These are phyloP conservation scores for Alternaria angustiovoidea DNA, from an alignment of 2,329 filamentous ascomycete genomes.

Conservation along the genomic window DNA sequence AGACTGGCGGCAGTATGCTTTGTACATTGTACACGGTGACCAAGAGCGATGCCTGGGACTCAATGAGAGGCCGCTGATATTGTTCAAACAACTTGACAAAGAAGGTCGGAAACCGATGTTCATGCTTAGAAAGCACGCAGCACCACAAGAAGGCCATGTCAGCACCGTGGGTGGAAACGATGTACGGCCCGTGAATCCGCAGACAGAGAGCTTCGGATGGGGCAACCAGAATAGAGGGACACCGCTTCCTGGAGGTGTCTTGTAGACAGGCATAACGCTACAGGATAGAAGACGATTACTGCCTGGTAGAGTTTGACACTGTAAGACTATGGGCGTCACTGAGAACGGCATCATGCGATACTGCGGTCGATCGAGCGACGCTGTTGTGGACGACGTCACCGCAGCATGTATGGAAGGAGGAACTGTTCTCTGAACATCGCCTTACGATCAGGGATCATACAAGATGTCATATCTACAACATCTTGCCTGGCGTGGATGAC, in stretches of 20 bases:
- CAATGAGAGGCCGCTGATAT: slow-evolving; percentile 90
- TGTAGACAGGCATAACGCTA: slow-evolving; percentile 15
- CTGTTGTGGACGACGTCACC: neutral
- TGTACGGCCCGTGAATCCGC: slow-evolving; percentile 32
- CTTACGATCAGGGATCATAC: neutral
- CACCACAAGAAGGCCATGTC: slow-evolving; percentile 58
- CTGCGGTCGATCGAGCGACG: neutral
- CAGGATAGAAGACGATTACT: neutral
- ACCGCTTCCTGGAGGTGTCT: slow-evolving; percentile 35
- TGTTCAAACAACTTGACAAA: slow-evolving; percentile 97
- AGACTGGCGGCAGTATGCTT: slow-evolving; percentile 94
- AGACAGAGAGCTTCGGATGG: slow-evolving; percentile 33
- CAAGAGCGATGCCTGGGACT: slow-evolving; percentile 92
- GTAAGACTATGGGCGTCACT: slow-evolving; percentile 6
- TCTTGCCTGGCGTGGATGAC: neutral
- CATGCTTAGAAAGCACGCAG: slow-evolving; percentile 81
- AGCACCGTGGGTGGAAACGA: slow-evolving; percentile 51
- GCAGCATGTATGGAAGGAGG: neutral
- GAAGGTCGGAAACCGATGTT: slow-evolving; percentile 99
- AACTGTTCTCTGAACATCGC: neutral
- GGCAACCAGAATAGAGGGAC: slow-evolving; percentile 34
- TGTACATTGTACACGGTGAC: slow-evolving; percentile 99
- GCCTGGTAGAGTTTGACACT: slow-evolving; percentile 4
- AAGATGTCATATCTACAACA: neutral
- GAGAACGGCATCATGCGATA: neutral